Evolutionary conservation across 306 rosid genomes (phyloP), one percentile per base, ranked within the genome.

Genomic region (Argentina anserina): DNA sequence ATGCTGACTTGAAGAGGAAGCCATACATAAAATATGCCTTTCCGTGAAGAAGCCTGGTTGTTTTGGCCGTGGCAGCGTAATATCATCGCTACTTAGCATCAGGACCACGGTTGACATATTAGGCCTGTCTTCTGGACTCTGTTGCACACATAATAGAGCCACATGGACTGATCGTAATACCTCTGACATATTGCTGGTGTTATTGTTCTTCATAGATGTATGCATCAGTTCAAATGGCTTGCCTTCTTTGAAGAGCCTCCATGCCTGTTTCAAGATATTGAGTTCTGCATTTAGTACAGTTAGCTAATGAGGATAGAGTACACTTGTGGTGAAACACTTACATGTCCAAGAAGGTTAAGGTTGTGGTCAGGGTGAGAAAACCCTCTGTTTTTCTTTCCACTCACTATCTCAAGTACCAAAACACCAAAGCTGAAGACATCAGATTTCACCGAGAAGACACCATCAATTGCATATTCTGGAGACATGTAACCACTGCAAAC

Each of bases 391-490:
- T 85, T 85, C 75, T 58, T 88, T 34, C 92, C 88, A 41, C 88
- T 81, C 9, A 87, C 37, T 18, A 83, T 78, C 76, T 87, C 92
- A 8, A 87, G 31, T 11, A 87, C 29, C 23, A 87, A 65, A 8
- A 87, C 84, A 6, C 88, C 88, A n/a, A 77, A 87, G 36, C 86
- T 87, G 15, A 79, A 87, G 15, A 87, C 83, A 70, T 87, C 87
- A 0, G 86, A 65, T 60, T 87, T 84, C 36, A 80, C 49, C 0
- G 85, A 87, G 42, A 72, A 87, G 8, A 56, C 53, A 1, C 90
- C 90, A 43, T 65, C 66, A 11, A 69, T 64, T 11, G 82, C 81
- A 42, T 87, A 87, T 45, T 84, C 84, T 0, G 88, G 88, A 14
- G 89, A 67, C 85, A 87, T 87, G 20, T 83, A 87, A 28, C 89